A percentile compares a stretch with the other conserved stretches of the same genome.
phyloP scores from a whole-genome alignment of 192 early-diverging fungal genomes.

The Gaertneriomyces sp. region DNA sequence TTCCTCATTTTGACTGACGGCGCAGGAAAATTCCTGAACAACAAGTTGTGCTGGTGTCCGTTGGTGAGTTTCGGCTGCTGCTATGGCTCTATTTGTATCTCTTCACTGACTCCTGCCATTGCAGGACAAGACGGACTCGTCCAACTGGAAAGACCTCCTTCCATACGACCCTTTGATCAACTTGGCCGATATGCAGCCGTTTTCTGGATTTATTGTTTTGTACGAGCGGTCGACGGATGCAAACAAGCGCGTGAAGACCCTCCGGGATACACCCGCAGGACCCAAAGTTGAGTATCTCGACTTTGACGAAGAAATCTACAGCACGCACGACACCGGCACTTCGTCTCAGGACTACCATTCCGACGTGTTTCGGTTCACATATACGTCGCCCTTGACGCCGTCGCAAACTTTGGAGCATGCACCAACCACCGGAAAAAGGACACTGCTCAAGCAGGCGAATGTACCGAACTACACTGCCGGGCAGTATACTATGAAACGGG shows the following conservation, averaged over 20 bases:
- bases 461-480: conserved; percentile 28
- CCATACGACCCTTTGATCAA: conserved; percentile 39
- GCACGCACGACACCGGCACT: conserved; percentile 2
- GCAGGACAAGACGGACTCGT: conserved; percentile 16
- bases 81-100: not conserved
- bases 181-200: not conserved
- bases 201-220: conserved; percentile 10
- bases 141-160: conserved; percentile 39
- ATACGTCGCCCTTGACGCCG: conserved; percentile 36
- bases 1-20: conserved; percentile 46
- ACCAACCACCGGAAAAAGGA: conserved; percentile 6
- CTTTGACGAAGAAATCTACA: conserved; percentile 36
- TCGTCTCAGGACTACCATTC: conserved; percentile 34
- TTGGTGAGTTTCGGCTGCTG: conserved; percentile 2
- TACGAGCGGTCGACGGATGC: conserved; percentile 29
- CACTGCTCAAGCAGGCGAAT: conserved; percentile 28
- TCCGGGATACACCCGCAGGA: conserved; percentile 1
- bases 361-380: conserved; percentile 31
- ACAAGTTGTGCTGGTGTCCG: conserved; percentile 30
- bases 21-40: conserved; percentile 45
- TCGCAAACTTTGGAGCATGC: conserved; percentile 33
- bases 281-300: conserved; percentile 15
- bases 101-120: not conserved
- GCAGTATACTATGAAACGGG: conserved; percentile 31
- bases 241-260: conserved; percentile 17